Evolutionary conservation across 169 alveolate genomes (phyloP).

Genomic region (Pseudocohnilembus persalinus): DNA sequence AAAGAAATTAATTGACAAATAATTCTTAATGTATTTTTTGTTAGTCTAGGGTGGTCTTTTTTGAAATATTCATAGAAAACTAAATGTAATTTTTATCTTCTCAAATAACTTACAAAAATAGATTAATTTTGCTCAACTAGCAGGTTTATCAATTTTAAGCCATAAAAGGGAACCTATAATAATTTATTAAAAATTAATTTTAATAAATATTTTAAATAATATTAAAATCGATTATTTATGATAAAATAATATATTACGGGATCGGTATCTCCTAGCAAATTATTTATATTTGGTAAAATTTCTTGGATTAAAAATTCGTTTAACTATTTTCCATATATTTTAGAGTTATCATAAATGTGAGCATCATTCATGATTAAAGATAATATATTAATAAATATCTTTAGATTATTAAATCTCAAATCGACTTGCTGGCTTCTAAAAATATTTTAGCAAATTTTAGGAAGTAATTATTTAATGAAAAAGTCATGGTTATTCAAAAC

Average conservation of each 20-base stretch:
- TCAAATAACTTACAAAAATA: neutral
- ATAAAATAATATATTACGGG: too few species aligned
- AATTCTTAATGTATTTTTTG: neutral
- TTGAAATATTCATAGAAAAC: neutral
- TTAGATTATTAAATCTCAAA: constrained; percentile 55
- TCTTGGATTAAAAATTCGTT: neutral
- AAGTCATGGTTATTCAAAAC: constrained; percentile 32
- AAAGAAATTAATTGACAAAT: neutral
- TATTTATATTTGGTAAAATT: neutral
- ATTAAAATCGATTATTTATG: too few species aligned
- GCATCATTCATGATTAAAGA: neutral
- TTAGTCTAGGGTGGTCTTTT: neutral
- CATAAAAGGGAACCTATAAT: neutral
- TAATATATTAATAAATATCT: constrained; percentile 62
- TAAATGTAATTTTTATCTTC: neutral
- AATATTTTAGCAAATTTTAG: constrained; percentile 33
- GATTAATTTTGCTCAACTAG: neutral
- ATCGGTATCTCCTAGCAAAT: neutral
- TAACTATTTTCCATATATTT: neutral
- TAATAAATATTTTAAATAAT: too few species aligned
- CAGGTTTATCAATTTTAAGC: neutral
- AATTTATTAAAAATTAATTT: too few species aligned
- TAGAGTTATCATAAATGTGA: neutral
- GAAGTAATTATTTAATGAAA: constrained; percentile 47
- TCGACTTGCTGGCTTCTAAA: constrained; percentile 48